Percentiles rank a stretch among this genome's conserved stretches.
phyloP scores from a whole-genome alignment of 148 eudicot genomes.

The Chenopodium berlandieri region DNA sequence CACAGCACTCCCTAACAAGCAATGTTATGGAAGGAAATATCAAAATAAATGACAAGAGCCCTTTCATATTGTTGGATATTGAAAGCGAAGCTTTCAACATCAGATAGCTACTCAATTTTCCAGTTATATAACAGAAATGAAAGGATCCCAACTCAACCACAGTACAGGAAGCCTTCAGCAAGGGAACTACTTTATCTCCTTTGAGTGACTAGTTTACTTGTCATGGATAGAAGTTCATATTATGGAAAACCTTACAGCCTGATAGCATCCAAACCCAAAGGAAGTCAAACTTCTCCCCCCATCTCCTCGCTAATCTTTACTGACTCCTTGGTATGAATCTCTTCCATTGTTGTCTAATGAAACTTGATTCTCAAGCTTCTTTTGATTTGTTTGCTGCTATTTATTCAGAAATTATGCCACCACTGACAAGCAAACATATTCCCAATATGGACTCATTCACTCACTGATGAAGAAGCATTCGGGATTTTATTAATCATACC shows the following conservation, averaged over 20 bases:
- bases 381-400: not conserved
- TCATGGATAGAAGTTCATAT: not conserved
- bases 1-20: not conserved
- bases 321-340: not conserved
- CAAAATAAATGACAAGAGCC: not conserved
- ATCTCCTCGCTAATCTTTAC: not conserved
- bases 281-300: not conserved
- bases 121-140: not conserved
- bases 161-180: not conserved
- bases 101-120: not conserved
- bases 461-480: not conserved
- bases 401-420: not conserved
- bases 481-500: conserved; percentile 20
- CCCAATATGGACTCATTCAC: not conserved
- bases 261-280: not conserved
- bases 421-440: not conserved
- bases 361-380: not conserved
- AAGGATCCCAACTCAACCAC: not conserved
- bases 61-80: not conserved
- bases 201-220: not conserved
- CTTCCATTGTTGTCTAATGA: not conserved
- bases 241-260: not conserved
- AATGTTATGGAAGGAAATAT: not conserved
- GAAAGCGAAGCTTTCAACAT: not conserved
- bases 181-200: conserved; percentile 1